phyloP scores from a whole-genome alignment of 257 asterid species.

The Eustoma russellianum region DNA sequence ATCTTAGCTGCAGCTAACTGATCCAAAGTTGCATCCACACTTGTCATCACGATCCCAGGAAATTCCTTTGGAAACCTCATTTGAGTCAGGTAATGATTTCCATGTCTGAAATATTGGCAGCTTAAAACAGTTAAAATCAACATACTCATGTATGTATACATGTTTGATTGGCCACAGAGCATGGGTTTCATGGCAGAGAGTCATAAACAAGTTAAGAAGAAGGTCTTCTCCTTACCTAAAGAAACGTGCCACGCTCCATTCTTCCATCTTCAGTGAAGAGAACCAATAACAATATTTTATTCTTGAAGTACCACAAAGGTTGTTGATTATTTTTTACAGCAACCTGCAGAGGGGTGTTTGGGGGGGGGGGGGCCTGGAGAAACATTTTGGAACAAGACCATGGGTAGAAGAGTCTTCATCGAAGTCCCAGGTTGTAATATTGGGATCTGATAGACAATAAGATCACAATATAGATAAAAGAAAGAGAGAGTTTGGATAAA shows the following conservation, averaged over 20 bases:
- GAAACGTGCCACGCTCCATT: constrained; percentile 86
- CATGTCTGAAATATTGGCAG: constrained; percentile 52
- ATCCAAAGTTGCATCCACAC: constrained; percentile 62
- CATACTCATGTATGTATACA: too few relatives aligned
- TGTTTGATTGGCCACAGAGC: too few relatives aligned
- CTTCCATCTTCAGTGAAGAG: constrained; percentile 79
- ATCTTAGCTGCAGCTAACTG: constrained; percentile 55
- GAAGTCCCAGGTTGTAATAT: constrained; percentile 84
- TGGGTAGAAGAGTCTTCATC: constrained; percentile 67
- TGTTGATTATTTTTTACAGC: constrained; percentile 98
- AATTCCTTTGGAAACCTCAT: constrained; percentile 80
- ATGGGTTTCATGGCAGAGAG: too few relatives aligned
- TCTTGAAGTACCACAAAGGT: constrained; percentile 91
- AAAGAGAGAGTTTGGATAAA: neutral
- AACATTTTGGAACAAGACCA: constrained; percentile 80
- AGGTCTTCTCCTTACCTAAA: constrained; percentile 44
- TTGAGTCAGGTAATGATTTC: constrained; percentile 95
- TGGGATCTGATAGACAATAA: constrained; percentile 47
- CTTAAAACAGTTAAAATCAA: neutral
- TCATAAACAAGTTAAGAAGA: too few relatives aligned
- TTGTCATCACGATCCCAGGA: constrained; percentile 57
- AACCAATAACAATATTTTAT: constrained; percentile 47
- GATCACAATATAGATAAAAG: constrained; percentile 8
- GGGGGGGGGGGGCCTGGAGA: constrained; percentile 82
- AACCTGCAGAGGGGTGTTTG: constrained; percentile 76